Percentiles rank a stretch among this genome's conserved stretches.
phyloP scores from a whole-genome alignment of 139 green algal species.

The Volvox reticuliferus region DNA sequence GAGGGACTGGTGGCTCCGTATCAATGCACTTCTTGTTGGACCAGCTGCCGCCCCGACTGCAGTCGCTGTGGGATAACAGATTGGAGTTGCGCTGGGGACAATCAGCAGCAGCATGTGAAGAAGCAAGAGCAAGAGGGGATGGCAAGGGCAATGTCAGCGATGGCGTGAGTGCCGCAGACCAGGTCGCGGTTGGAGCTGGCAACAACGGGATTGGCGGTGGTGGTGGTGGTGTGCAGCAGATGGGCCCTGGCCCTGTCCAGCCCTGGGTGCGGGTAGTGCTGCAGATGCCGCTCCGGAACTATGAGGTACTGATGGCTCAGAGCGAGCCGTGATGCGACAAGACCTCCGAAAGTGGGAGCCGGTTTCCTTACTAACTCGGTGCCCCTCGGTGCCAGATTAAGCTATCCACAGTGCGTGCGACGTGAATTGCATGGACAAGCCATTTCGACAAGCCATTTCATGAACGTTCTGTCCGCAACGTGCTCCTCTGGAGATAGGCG shows the following conservation, averaged over 20 bases:
- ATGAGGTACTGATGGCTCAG: background rate
- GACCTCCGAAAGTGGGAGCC: no score
- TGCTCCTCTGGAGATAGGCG: no score
- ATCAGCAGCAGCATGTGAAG: background rate
- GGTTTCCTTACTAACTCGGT: no score
- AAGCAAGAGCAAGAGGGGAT: background rate
- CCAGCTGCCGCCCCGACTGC: conserved; percentile 20
- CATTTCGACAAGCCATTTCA: no score
- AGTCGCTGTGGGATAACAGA: conserved; percentile 42
- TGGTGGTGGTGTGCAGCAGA: background rate
- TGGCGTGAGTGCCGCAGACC: background rate
- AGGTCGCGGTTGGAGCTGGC: no score
- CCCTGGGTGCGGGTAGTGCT: conserved; percentile 9
- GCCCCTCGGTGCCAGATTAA: no score
- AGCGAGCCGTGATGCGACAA: no score
- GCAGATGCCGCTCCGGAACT: conserved; percentile 39
- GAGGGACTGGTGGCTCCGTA: background rate
- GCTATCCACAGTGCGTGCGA: no score
- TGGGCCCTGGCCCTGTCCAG: background rate
- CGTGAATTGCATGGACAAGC: no score
- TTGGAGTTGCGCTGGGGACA: background rate
- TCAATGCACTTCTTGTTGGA: conserved; percentile 39
- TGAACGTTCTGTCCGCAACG: no score
- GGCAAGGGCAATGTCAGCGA: background rate
- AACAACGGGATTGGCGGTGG: background rate